These are phyloP conservation scores for Neonothopanus nambi DNA, from an alignment of 1,284 basidiomycete genomes.

Conservation along the genomic window DNA sequence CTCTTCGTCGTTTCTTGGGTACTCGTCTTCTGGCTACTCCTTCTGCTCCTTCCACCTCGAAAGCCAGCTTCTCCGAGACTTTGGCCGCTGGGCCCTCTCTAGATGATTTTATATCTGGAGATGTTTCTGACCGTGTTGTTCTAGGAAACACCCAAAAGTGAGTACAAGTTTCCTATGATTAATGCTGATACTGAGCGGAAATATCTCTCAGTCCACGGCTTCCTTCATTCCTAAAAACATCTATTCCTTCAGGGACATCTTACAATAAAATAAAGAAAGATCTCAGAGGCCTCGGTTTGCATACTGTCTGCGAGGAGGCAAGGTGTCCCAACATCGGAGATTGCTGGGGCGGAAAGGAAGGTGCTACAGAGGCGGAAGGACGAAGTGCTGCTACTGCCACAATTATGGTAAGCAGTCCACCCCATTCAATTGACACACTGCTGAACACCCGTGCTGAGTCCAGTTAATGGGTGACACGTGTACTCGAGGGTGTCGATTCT, in stretches of 20 bases:
- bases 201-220: conserved; percentile 72
- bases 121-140: conserved; percentile 63
- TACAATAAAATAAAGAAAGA: conserved; percentile 96
- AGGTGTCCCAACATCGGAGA: conserved; percentile 99
- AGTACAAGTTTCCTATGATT: conserved; percentile 23
- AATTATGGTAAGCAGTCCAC: conserved; percentile 79
- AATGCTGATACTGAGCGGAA: conserved; percentile 3
- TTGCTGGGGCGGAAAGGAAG: conserved; percentile 94
- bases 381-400: conserved; percentile 93
- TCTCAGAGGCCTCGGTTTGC: conserved; percentile 85
- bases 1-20: conserved; percentile 8
- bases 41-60: conserved; percentile 40
- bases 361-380: conserved; percentile 70
- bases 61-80: conserved; percentile 51
- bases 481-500: conserved; percentile 97
- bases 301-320: conserved; percentile 99
- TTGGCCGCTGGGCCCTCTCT: conserved; percentile 77
- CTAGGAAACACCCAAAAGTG: conserved; percentile 81
- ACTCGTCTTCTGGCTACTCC: conserved; percentile 57
- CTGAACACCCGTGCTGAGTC: not conserved
- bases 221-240: conserved; percentile 91
- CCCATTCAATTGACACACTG: not conserved
- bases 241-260: conserved; percentile 86
- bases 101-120: conserved; percentile 82
- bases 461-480: conserved; percentile 99